Conservation (phyloP, 441 rosid genomes). For the Pelargonium cotyledonis region DNA sequence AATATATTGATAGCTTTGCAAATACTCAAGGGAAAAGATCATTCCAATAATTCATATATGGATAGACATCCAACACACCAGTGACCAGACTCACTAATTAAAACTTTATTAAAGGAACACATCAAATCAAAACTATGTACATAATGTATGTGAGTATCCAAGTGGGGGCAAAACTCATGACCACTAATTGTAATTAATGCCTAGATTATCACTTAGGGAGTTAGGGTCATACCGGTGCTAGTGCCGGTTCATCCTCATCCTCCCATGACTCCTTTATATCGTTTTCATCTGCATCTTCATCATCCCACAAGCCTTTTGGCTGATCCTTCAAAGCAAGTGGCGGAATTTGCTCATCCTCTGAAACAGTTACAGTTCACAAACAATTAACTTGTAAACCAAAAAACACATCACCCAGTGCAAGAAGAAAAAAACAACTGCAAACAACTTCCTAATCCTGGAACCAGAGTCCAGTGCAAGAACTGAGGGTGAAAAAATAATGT, state of each 20-base stretch:
- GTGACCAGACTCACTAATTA: too few species aligned
- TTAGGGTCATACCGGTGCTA: neutral
- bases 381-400: neutral
- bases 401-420: neutral
- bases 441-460: neutral
- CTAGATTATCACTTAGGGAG: neutral
- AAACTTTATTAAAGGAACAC: too few species aligned
- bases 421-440: neutral
- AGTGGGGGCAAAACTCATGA: too few species aligned
- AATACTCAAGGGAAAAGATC: neutral
- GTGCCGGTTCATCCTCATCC: constrained; percentile 2
- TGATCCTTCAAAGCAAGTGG: neutral
- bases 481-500: neutral
- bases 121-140: too few species aligned
- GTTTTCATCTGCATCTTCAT: constrained; percentile 1
- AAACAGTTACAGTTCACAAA: too few species aligned
- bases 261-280: neutral
- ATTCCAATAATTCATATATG: too few species aligned
- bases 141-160: too few species aligned
- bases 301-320: neutral
- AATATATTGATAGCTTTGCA: too few species aligned
- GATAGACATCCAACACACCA: too few species aligned
- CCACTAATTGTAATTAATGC: too few species aligned
- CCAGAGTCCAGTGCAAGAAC: neutral
- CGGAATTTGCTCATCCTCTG: neutral